Conservation (phyloP, 192 early-diverging fungal genomes). For the Podila epicladia region DNA sequence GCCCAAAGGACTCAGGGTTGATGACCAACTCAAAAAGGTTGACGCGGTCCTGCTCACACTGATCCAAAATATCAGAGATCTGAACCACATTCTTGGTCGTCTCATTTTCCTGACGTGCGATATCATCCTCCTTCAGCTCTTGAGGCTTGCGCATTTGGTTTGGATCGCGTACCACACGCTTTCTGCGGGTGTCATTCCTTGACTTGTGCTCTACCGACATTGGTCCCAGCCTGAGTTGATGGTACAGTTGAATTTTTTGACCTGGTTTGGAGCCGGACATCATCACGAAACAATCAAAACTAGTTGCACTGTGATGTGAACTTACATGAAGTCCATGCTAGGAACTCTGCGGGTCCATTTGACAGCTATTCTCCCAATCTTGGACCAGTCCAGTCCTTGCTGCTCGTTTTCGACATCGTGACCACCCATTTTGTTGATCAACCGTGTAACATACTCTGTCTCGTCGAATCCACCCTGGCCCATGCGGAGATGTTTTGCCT, state of each 20-base stretch:
- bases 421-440: conserved; percentile 63
- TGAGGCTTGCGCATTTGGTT: conserved; percentile 56
- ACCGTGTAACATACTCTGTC: conserved; percentile 77
- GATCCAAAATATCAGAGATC: conserved; percentile 67
- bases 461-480: conserved; percentile 80
- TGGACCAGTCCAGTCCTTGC: conserved; percentile 64
- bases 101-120: conserved; percentile 85
- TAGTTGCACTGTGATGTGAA: neutral
- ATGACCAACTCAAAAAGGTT: conserved; percentile 89
- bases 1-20: conserved; percentile 91
- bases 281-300: too few relatives aligned
- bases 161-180: conserved; percentile 51
- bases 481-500: conserved; percentile 79
- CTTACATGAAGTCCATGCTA: conserved; percentile 83
- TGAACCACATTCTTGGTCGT: conserved; percentile 83
- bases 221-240: conserved; percentile 68
- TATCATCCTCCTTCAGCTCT: conserved; percentile 71
- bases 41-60: conserved; percentile 56
- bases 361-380: conserved; percentile 63
- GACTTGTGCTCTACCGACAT: conserved; percentile 70
- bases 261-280: too few relatives aligned
- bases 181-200: conserved; percentile 32
- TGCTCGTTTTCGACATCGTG: conserved; percentile 61
- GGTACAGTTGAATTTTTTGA: conserved; percentile 10
- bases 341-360: conserved; percentile 67